Evolutionary conservation across 805 yeast genomes (phyloP), one percentile per base, ranked within the genome.

Genomic region (Ogataea philodendri): DNA sequence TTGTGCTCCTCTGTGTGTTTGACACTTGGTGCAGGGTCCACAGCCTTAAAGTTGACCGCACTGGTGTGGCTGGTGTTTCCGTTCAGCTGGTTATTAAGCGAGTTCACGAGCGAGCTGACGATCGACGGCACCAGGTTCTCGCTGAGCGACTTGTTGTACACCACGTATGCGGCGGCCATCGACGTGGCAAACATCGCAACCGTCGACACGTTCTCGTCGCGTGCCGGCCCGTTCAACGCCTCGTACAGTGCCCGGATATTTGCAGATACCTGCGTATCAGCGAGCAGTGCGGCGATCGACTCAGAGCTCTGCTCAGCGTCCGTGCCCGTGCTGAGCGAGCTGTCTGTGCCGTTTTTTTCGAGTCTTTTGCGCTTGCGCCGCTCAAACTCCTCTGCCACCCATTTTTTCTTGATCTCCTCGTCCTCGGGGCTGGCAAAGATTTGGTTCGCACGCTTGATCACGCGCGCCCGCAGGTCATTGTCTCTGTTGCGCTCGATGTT

Each of bases 401-500:
- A 90, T 25, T 70, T 65, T 26, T 59, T 56, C 35, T 67, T 69
- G 44, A 76, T 73, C 28, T 71, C 76, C 7, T 63, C 68, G 8
- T 81, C 61, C 5, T 76, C 78, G 1, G 61, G 67, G 7, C 67
- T 72, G 1, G 95, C 93, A 62, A 76, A 88, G 47, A 81, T 61
- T 13, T 60, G 62, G 23, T 63, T 66, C 0, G 97, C 96, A 25
- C 93, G 67, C 46, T 81, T 81, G 45, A 74, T 70, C 14, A 90
- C 80, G 37, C 97, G 67, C 0, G 84, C 76, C 34, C 95, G 70
- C 36, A 90, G 65, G 54, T 90, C 97, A 51, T 86, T 82, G 57
- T 88, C 96, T 63, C 85, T 81, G 59, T 89, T 89, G 46, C 93
- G 70, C 41, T 81, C 81, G 7, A 75, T 72, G 54, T 90, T 87